These are phyloP conservation scores for Pinus taeda DNA, from an alignment of 75 land plant genomes.

Conservation along the genomic window DNA sequence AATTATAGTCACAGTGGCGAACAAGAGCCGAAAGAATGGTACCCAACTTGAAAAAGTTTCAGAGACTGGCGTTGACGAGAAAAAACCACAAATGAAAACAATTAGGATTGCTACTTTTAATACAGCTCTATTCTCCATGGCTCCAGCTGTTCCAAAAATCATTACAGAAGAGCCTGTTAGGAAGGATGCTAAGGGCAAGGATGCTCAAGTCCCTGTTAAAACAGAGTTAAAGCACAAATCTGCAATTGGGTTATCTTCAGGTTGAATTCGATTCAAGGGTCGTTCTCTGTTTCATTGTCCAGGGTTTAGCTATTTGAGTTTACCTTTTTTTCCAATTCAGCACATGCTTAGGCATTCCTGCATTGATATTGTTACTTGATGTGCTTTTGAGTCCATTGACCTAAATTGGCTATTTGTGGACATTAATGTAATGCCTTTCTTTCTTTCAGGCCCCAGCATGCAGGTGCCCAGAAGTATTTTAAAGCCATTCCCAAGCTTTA, in stretches of 20 bases:
- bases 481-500: slow-evolving; percentile 27
- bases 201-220: slow-evolving; percentile 6
- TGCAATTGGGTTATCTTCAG: slow-evolving; percentile 4
- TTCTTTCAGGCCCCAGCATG: no score
- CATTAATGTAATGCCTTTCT: no score
- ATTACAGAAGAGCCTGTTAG: not conserved
- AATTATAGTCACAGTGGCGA: no score
- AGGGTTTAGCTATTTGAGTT: no score
- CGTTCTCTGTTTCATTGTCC: no score
- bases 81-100: not conserved
- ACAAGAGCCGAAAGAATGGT: no score
- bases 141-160: slow-evolving; percentile 41
- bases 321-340: no score
- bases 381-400: no score
- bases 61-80: not conserved
- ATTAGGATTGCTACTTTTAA: slow-evolving; percentile 68
- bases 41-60: not conserved
- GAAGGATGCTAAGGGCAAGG: slow-evolving; percentile 3
- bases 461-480: slow-evolving; percentile 56
- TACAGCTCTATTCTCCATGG: slow-evolving; percentile 75
- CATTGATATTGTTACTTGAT: no score
- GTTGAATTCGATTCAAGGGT: no score
- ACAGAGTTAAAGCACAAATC: slow-evolving; percentile 15
- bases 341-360: no score
- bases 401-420: no score